Evolutionary conservation across 2,329 filamentous ascomycete species (phyloP).

Genomic region (Allantophomopsis lycopodina): DNA sequence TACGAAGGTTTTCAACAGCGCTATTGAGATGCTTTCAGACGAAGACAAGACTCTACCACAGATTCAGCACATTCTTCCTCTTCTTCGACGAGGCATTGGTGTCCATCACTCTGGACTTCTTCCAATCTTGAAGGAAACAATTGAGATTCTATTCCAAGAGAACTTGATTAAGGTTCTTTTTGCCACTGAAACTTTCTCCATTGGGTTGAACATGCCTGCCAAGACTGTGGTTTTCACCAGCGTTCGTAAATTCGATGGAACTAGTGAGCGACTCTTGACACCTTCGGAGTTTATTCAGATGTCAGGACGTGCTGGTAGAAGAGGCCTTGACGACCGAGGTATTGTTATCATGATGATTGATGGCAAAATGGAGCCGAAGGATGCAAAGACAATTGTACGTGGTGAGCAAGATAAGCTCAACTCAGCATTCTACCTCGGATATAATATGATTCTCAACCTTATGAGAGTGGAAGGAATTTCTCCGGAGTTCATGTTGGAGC

Average conservation of each 20-base stretch:
- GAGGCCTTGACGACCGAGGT: slow-evolving; percentile 93
- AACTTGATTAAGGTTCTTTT: slow-evolving; percentile 96
- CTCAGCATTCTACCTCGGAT: slow-evolving; percentile 92
- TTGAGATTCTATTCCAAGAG: slow-evolving; percentile 98
- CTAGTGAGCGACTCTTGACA: slow-evolving; percentile 67
- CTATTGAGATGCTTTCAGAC: slow-evolving; percentile 83
- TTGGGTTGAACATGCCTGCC: slow-evolving; percentile 96
- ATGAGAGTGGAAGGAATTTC: slow-evolving; percentile 98
- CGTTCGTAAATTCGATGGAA: slow-evolving; percentile 89
- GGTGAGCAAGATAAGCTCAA: slow-evolving; percentile 96
- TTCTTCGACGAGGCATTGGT: slow-evolving; percentile 83
- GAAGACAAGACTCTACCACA: slow-evolving; percentile 83
- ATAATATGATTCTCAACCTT: slow-evolving; percentile 98
- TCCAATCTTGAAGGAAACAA: slow-evolving; percentile 94
- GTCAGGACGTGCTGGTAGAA: slow-evolving; percentile 91
- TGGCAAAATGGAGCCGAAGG: slow-evolving; percentile 85
- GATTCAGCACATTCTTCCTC: slow-evolving; percentile 77
- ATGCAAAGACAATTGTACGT: slow-evolving; percentile 90
- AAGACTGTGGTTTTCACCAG: slow-evolving; percentile 99
- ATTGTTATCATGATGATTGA: slow-evolving; percentile 99
- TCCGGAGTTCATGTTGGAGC: slow-evolving; percentile 96
- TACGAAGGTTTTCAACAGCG: slow-evolving; percentile 82
- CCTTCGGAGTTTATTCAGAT: slow-evolving; percentile 97
- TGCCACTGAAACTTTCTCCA: slow-evolving; percentile 96
- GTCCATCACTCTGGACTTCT: slow-evolving; percentile 94